phyloP scores from a whole-genome alignment of 2,329 filamentous ascomycete genomes.

The Graphilbum sp. region DNA sequence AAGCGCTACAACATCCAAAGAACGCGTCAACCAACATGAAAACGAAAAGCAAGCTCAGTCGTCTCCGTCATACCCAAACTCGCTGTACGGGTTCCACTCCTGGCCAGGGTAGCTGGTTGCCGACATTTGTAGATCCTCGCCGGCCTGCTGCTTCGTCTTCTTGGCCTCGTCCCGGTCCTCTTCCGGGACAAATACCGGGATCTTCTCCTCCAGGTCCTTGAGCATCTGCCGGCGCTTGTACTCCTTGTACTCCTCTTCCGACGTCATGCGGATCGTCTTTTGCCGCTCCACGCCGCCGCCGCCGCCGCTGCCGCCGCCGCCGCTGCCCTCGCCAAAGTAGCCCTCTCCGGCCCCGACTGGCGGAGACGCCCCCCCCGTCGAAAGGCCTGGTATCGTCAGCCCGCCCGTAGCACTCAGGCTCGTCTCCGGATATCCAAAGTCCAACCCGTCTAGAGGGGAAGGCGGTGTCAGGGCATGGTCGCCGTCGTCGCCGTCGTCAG shows the following conservation, averaged over 20 bases:
- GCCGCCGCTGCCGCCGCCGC: conserved; percentile 4
- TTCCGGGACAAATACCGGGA: conserved; percentile 21
- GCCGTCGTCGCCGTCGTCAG: neutral
- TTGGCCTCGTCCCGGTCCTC: conserved; percentile 10
- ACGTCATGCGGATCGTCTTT: conserved; percentile 13
- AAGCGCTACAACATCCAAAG: too few species aligned
- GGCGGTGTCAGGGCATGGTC: conserved; percentile 7
- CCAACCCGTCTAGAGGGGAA: conserved; percentile 24
- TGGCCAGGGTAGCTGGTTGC: conserved; percentile 55
- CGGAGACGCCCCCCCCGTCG: neutral
- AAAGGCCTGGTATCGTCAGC: conserved; percentile 3
- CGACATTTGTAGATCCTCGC: conserved; percentile 39
- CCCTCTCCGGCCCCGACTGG: too few species aligned
- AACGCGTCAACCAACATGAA: neutral
- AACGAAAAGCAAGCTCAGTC: conserved; percentile 1
- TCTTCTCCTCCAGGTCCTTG: conserved; percentile 36
- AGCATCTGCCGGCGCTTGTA: conserved; percentile 27
- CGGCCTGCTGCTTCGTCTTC: conserved; percentile 17
- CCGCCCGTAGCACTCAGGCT: conserved; percentile 5
- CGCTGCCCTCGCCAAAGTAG: conserved; percentile 1
- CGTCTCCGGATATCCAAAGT: conserved; percentile 15
- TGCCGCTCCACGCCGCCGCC: conserved; percentile 10
- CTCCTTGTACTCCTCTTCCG: conserved; percentile 22
- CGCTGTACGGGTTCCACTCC: conserved; percentile 46
- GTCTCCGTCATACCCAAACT: conserved; percentile 15